Base-by-base conservation (phyloP, 164 flowering plant genomes). In the Magnolia sinica region DNA sequence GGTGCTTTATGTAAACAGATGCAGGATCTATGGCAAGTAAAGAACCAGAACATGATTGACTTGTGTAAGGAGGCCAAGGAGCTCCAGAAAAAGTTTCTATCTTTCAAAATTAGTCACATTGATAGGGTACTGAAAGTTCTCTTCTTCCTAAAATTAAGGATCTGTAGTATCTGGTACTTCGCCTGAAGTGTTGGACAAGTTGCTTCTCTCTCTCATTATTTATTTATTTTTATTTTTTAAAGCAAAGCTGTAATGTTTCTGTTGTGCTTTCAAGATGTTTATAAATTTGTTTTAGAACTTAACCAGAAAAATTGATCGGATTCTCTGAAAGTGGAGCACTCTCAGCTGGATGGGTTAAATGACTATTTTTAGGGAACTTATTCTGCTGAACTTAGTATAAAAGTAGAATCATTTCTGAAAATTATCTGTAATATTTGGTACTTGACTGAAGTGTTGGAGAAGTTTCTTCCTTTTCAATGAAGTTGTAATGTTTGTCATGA, bases 11-110 rank as follows among this genome's bases (percentile, higher is more conserved):
- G 31, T 10, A 58, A 29, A 55, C 89, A 96, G 98, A 78, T 91
- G 77, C 87, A 88, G 73, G 95, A 94, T 73, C 66, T 76, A 70
- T 96, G 99, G 98, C 86, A 87, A 80, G 84, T 81, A 13, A 88
- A 80, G 84, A 68, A 86, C 72, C 74, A 88, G 73, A 86, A 86
- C 83, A 83, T 93, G 83, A 49, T 87, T 51, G 74, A 64, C 8
- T 85, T 91, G 84, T 88, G 74, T 78, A 79, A 83, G 68, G 86
- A 87, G 79, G 95, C 87, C 24, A 87, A 85, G 76, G 79, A 77
- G 73, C 88, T 95, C 81, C 88, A 78, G 85, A 76, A 86, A 6
- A 82, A 81, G 72, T 92, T 91, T 81, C 49, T 61, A 6, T 93
- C 91, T 0, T 90, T 91, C 73, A 51, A 90, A 84, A 89, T 95